These are phyloP conservation scores for Perkinsus olseni DNA, from an alignment of 169 alveolate species.

Conservation along the genomic window DNA sequence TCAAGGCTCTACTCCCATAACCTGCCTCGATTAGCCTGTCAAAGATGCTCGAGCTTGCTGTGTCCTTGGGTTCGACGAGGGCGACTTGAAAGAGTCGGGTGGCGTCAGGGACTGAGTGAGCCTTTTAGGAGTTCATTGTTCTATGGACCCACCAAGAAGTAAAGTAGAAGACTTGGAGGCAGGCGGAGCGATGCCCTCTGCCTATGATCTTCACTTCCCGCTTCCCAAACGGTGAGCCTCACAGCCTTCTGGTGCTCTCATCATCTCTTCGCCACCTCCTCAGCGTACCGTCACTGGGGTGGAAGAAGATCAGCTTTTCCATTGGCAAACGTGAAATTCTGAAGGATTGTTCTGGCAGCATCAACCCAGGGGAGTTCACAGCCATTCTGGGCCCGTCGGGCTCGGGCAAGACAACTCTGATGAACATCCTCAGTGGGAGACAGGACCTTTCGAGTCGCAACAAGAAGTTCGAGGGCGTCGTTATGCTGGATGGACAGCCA, in stretches of 20 bases:
- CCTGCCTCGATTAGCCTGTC: too few species aligned
- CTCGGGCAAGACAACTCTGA: slow-evolving; percentile 77
- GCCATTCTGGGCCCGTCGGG: slow-evolving; percentile 58
- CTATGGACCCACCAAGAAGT: neutral
- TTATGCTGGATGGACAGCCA: slow-evolving; percentile 15
- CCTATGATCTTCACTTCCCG: neutral
- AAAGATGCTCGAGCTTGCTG: too few species aligned
- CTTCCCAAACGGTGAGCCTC: neutral
- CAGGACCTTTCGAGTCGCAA: slow-evolving; percentile 8
- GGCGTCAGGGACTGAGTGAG: too few species aligned
- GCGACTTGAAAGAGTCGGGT: too few species aligned
- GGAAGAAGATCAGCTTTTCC: neutral
- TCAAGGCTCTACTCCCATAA: too few species aligned
- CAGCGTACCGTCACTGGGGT: neutral
- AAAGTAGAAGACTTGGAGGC: neutral
- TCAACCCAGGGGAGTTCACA: slow-evolving; percentile 16
- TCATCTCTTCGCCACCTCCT: neutral
- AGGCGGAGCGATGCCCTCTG: neutral
- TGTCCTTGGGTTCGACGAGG: too few species aligned
- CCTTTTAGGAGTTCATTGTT: too few species aligned
- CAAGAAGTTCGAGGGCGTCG: slow-evolving; percentile 12
- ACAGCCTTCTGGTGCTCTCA: neutral
- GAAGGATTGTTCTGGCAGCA: neutral
- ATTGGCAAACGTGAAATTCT: neutral
- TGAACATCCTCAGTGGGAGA: slow-evolving; percentile 65